A percentile compares a stretch with the other conserved stretches of the same genome.
These are phyloP conservation scores for Fusarium odoratissimum DNA, from an alignment of 2,329 filamentous ascomycete genomes.

Conservation along the genomic window DNA sequence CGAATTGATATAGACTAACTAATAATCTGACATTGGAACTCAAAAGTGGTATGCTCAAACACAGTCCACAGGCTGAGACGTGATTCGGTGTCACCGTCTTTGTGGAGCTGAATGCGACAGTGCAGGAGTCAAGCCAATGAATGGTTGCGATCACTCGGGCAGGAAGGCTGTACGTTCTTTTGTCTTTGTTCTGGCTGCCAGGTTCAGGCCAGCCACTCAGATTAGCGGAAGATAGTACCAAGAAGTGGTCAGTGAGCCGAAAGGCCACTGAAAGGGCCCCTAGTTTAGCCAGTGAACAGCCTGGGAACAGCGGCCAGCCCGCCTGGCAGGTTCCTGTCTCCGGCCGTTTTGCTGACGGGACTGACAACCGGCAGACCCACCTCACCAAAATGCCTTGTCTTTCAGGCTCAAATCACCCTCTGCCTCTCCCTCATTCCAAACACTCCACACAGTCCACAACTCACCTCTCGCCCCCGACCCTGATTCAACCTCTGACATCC, in stretches of 20 bases:
- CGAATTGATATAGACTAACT: neutral
- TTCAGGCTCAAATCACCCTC: conserved; percentile 47
- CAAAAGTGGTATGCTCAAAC: neutral
- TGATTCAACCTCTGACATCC: conserved; percentile 46
- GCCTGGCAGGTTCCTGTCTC: conserved; percentile 28
- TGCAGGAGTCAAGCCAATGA: conserved; percentile 1
- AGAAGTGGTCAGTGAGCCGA: conserved; percentile 32
- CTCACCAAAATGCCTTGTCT: conserved; percentile 46
- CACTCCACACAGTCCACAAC: conserved; percentile 43
- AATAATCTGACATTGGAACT: neutral
- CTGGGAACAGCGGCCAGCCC: conserved; percentile 18
- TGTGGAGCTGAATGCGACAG: conserved; percentile 19
- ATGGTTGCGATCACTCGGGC: neutral
- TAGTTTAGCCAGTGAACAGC: conserved; percentile 12
- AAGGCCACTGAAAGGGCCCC: conserved; percentile 7
- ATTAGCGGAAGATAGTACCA: conserved; percentile 29
- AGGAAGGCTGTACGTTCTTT: conserved; percentile 8
- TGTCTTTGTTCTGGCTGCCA: conserved; percentile 21
- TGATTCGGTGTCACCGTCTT: conserved; percentile 26
- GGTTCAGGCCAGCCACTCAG: conserved; percentile 30
- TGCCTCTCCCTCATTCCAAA: conserved; percentile 46
- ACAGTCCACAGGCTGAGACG: neutral
- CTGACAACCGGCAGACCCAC: conserved; percentile 4
- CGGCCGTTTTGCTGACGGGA: conserved; percentile 20
- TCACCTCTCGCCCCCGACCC: conserved; percentile 45